Conservation (phyloP, 2,329 filamentous ascomycete species). For the Microascus cirrosus region DNA sequence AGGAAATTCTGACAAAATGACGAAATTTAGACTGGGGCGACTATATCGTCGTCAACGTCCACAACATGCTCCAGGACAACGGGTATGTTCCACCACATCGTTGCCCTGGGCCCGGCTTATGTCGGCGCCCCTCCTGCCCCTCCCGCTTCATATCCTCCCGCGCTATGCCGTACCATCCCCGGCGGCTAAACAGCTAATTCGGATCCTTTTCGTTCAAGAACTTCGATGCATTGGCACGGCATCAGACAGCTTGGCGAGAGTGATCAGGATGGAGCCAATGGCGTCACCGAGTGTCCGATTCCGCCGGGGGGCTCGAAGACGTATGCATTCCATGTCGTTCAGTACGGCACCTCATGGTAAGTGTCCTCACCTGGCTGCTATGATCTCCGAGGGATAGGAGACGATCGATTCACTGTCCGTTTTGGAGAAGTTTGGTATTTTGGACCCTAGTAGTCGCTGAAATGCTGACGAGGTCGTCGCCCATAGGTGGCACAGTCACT, state of each 20-base stretch:
- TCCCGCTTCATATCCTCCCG: not conserved
- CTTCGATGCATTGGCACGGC: slow-evolving; percentile 7
- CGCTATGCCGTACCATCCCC: not conserved
- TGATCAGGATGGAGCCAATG: slow-evolving; percentile 32
- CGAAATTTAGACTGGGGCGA: slow-evolving; percentile 37
- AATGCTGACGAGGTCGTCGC: no score
- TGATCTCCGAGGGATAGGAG: no score
- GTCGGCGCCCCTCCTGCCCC: not conserved
- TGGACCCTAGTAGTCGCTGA: no score
- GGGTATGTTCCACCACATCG: not conserved
- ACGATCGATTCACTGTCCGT: no score
- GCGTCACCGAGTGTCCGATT: slow-evolving; percentile 29
- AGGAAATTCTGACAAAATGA: not conserved
- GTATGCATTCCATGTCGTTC: slow-evolving; percentile 24
- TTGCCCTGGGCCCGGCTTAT: not conserved
- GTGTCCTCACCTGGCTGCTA: no score
- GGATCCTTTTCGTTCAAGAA: not conserved
- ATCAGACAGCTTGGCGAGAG: slow-evolving; percentile 6
- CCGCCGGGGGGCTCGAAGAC: slow-evolving; percentile 19
- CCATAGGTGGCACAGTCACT: slow-evolving; percentile 35
- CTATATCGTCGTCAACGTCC: slow-evolving; percentile 51
- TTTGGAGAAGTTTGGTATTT: no score
- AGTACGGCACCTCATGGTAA: slow-evolving; percentile 23
- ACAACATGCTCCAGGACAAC: slow-evolving; percentile 34
- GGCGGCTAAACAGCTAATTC: slow-evolving; percentile 3